Percentiles rank a stretch among this genome's conserved stretches.
Conservation (phyloP, 768 basidiomycete genomes). For the Paxillus rubicundulus region DNA sequence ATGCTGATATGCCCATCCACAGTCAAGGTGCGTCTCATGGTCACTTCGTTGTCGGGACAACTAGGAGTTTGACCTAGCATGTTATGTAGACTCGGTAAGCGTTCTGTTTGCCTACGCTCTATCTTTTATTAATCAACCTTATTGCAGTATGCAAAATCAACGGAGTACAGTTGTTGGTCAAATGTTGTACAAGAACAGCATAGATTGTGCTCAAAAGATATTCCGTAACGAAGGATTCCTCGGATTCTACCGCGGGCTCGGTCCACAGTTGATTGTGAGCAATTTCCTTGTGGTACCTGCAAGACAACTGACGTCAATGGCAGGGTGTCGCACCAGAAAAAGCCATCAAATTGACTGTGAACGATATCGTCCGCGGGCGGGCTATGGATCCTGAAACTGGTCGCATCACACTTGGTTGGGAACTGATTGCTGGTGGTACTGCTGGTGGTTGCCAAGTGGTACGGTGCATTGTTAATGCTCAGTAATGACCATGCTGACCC, state of each 20-base stretch:
- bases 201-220: constrained; percentile 92
- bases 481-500: constrained; percentile 15
- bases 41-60: neutral
- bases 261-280: constrained; percentile 86
- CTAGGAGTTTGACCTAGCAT: constrained; percentile 6
- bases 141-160: constrained; percentile 90
- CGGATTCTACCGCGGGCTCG: constrained; percentile 97
- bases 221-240: constrained; percentile 89
- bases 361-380: constrained; percentile 81
- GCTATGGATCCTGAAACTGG: constrained; percentile 96
- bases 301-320: constrained; percentile 8
- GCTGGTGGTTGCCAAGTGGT: constrained; percentile 99
- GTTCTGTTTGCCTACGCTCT: neutral
- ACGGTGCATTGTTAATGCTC: constrained; percentile 33
- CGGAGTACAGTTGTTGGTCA: constrained; percentile 96
- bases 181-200: constrained; percentile 92
- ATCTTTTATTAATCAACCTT: constrained; percentile 2
- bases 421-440: constrained; percentile 84
- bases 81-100: constrained; percentile 55
- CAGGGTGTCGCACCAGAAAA: constrained; percentile 96
- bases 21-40: constrained; percentile 65
- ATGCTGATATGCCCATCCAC: constrained; percentile 8
- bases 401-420: constrained; percentile 87
- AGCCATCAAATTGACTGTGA: constrained; percentile 97
- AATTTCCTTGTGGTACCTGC: neutral